A percentile compares a stretch with the other conserved stretches of the same genome.
Conservation (phyloP, 1,284 basidiomycete genomes). For the Fomitiporia mediterranea region DNA sequence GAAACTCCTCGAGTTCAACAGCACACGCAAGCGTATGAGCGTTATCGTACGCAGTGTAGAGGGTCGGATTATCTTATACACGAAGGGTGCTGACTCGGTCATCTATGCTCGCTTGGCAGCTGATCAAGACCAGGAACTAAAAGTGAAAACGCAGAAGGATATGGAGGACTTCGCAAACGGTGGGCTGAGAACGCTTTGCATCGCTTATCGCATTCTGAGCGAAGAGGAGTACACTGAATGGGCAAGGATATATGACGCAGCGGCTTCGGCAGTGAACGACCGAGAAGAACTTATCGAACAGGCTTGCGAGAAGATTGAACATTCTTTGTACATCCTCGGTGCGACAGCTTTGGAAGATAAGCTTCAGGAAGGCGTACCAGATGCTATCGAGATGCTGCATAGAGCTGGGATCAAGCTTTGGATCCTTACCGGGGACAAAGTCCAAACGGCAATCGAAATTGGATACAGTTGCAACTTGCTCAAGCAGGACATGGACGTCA, state of each 20-base stretch:
- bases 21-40: conserved; percentile 91
- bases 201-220: conserved; percentile 74
- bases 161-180: conserved; percentile 93
- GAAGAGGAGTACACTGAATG: conserved; percentile 86
- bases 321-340: conserved; percentile 78
- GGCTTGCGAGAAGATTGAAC: conserved; percentile 82
- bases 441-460: conserved; percentile 98
- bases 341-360: conserved; percentile 97
- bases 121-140: conserved; percentile 72
- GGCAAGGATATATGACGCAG: conserved; percentile 80
- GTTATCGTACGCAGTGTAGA: conserved; percentile 82
- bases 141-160: conserved; percentile 77
- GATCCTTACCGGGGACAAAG: conserved; percentile 94
- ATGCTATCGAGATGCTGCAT: conserved; percentile 90
- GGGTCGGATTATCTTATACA: conserved; percentile 79
- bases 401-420: conserved; percentile 95
- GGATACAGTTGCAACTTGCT: conserved; percentile 91
- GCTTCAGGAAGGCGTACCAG: conserved; percentile 94
- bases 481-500: conserved; percentile 90
- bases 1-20: conserved; percentile 89
- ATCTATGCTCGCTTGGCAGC: conserved; percentile 81
- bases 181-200: conserved; percentile 88
- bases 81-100: conserved; percentile 96
- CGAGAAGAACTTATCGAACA: conserved; percentile 90
- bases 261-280: conserved; percentile 68